Base-by-base conservation (phyloP, 2,329 filamentous ascomycete genomes). In the Penicillium digitatum region DNA sequence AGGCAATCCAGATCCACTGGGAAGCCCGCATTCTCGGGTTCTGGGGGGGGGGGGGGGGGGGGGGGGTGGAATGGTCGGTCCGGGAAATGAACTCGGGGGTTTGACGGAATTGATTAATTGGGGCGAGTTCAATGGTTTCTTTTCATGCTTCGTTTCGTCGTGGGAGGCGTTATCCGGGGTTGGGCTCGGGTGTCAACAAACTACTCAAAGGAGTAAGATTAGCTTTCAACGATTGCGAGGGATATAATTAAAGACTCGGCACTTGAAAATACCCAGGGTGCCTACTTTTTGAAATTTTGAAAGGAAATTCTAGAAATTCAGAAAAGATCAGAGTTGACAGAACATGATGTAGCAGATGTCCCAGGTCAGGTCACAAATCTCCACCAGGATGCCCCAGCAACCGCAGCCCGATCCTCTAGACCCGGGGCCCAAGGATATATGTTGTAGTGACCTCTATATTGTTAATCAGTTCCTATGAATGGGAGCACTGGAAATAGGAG, bases 351-450 rank as follows among this genome's bases (percentile, higher is more conserved):
- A 63, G 60, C 26, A 27, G 26, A 27, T 27, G 26, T 27, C 5
- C 50, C 58, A 61, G 62, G 57, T 67, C 65, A 63, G 60, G 54
- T 56, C 54, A 56, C 60, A 61, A 63, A 59, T 67, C 65, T 65
- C 69, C 69, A 69, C 68, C 52, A 29, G 48, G 48, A 62, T 64
- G 69, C 69, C 69, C 69, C 62, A 69, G 69, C 69, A 72, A 71
- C 68, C 55, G 62, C 43, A 59, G 59, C 62, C 62, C 55, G 58
- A 61, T 57, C 57, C 45, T 43, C 51, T 48, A 26, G 29, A 52
- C 27, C 37, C 40, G 31, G 44, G 22, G 20, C 26, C 44, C 50
- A 48, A 49, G 20, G 16, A 10, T 24, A 42, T 31, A 32, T 45
- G n/a, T n/a, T n/a, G n/a, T n/a, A n/a, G n/a, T 22, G 31, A 22